These are phyloP conservation scores for Durotheca rogersii DNA, from an alignment of 495 filamentous ascomycete genomes.

Conservation along the genomic window DNA sequence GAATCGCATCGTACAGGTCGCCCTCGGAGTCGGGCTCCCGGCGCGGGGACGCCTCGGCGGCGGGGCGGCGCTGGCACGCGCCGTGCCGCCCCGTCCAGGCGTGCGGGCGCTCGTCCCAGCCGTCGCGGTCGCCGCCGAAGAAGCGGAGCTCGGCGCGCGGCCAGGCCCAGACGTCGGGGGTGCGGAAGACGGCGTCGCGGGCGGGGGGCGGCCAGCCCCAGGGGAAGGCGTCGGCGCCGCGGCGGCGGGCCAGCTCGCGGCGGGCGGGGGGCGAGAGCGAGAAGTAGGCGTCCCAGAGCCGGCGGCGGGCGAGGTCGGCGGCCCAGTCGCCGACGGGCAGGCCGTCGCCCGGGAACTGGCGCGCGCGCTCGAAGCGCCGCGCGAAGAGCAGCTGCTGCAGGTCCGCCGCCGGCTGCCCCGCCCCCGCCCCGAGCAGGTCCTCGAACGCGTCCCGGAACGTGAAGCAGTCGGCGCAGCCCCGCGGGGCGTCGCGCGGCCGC, in stretches of 20 bases:
- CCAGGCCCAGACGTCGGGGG: background rate
- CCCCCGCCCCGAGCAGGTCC: conserved; percentile 38
- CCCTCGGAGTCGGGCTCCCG: conserved; percentile 19
- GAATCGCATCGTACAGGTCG: conserved; percentile 13
- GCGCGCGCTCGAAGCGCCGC: conserved; percentile 13
- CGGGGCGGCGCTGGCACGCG: background rate
- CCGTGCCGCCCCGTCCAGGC: no score
- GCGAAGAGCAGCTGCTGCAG: background rate
- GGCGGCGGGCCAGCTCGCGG: conserved; percentile 9
- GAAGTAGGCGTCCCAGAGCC: conserved; percentile 32
- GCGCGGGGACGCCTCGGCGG: background rate
- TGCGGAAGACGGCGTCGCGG: conserved; percentile 3
- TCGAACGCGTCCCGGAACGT: conserved; percentile 47
- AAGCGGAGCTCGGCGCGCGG: background rate
- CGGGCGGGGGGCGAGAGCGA: conserved; percentile 7
- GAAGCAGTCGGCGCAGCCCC: conserved; percentile 21
- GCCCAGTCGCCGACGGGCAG: conserved; percentile 24
- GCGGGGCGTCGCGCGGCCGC: conserved; percentile 28
- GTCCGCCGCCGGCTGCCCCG: conserved; percentile 27
- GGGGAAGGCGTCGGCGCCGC: conserved; percentile 1
- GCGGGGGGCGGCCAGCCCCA: background rate
- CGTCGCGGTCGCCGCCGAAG: no score
- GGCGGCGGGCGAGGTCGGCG: conserved; percentile 2
- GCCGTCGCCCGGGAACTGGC: conserved; percentile 13
- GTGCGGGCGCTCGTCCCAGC: no score